Percentiles rank a stretch among this genome's conserved stretches.
These are phyloP conservation scores for Calonectria leucothoes DNA, from an alignment of 2,329 filamentous ascomycete species.

Conservation along the genomic window DNA sequence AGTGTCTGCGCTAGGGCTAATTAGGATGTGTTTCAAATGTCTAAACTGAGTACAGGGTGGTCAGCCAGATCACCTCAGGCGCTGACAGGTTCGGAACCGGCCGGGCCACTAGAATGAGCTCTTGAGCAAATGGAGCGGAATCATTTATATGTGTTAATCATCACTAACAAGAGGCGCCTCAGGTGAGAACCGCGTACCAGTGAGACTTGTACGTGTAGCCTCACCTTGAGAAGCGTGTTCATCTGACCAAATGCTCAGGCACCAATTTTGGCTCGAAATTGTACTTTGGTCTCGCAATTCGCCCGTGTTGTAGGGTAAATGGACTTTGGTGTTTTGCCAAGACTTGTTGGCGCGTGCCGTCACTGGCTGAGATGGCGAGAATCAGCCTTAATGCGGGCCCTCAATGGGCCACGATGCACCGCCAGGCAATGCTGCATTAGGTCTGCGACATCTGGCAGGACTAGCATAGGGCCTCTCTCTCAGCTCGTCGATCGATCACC, in stretches of 20 bases:
- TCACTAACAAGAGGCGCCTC: background rate
- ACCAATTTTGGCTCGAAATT: background rate
- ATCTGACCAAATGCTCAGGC: background rate
- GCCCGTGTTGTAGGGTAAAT: background rate
- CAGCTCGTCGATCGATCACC: background rate
- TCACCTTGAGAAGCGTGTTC: background rate
- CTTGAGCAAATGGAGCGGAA: background rate
- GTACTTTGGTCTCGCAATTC: background rate
- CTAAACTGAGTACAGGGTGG: background rate
- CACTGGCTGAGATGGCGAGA: background rate
- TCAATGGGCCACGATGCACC: background rate
- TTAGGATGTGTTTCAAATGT: background rate
- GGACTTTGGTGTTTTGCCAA: background rate
- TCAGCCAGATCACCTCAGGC: background rate
- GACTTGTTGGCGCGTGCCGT: background rate
- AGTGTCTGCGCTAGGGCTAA: background rate
- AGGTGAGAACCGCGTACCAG: background rate
- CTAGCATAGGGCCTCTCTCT: background rate
- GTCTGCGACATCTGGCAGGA: background rate
- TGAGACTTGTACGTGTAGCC: background rate
- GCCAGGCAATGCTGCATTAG: background rate
- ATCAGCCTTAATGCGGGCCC: background rate
- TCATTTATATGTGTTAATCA: background rate
- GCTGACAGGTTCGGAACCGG: background rate
- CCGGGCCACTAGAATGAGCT: background rate